phyloP scores from a whole-genome alignment of 2,329 filamentous ascomycete genomes.

The Eutypella sp. region DNA sequence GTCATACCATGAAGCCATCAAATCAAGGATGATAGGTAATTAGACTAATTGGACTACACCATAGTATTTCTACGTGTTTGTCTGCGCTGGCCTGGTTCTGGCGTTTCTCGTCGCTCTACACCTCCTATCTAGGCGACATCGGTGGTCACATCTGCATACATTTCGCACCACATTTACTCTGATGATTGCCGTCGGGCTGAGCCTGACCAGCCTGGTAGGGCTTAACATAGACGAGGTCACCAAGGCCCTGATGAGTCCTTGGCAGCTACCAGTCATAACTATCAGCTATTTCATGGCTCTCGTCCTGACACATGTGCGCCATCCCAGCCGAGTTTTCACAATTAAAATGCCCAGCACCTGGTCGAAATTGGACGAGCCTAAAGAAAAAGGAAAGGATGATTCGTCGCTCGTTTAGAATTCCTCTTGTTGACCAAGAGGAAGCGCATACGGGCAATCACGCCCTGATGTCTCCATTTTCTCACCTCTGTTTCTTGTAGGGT shows the following conservation, averaged over 20 bases:
- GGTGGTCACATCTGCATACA: not conserved
- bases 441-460: too few relatives aligned
- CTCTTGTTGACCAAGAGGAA: too few relatives aligned
- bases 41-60: not conserved
- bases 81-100: conserved; percentile 1
- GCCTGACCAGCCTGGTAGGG: not conserved
- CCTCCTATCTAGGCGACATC: not conserved
- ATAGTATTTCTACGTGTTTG: not conserved
- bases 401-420: not conserved
- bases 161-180: not conserved
- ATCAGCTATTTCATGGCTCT: not conserved
- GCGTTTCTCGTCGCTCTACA: not conserved
- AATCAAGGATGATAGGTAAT: not conserved
- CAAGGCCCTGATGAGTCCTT: not conserved
- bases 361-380: not conserved
- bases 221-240: not conserved
- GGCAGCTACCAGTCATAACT: conserved; percentile 1
- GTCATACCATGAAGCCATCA: not conserved
- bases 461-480: too few relatives aligned
- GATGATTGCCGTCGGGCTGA: not conserved
- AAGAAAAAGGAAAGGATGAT: not conserved
- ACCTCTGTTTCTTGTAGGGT: too few relatives aligned
- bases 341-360: not conserved
- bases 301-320: not conserved
- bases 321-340: not conserved